Evolutionary conservation across 805 yeast genomes (phyloP), one percentile per base, ranked within the genome.

Genomic region (Grigorovia jiainica): DNA sequence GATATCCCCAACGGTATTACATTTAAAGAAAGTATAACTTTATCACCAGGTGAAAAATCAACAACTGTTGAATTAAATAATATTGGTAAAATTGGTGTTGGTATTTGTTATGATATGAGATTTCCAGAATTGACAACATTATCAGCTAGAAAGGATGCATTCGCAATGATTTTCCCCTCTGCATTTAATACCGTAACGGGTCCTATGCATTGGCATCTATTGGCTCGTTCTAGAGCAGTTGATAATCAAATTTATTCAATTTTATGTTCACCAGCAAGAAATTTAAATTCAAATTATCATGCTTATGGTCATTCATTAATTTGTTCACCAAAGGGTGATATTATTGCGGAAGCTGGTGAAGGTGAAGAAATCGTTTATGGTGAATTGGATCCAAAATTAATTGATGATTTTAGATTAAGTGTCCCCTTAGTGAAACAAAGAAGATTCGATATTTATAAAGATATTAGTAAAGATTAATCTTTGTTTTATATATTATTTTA

Each of bases 1-100:
- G 92, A 87, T 49, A 87, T 90, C 41, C 96, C 97, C 1, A 81
- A 82, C 37, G 89, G 90, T 40, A 87, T 92, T 58, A 76, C 87
- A 10, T 90, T 90, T 68, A 78, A 82, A 58, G 98, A 90, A 60
- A 78, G 86, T 36, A 70, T 70, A 21, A 75, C 85, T 3, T 68
- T 92, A 46, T 72, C 82, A 8, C 86, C 87, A 9, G 97, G 97
- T 19, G 68, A 74, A 51, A 80, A 81, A 56, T 82, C 94, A 33
- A 87, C 98, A 1, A 82, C 87, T 6, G 39, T 62, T 5, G 46
- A 47, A 23, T 27, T 27, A 27, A 49, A 57, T 6, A 47, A 50
- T 8, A 47, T 40, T 17, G 56, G 58, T 34, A 44, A 50, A 3
- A 76, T 85, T 25, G 97, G 97, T 0, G 67, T 85, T 34, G 95